Evolutionary conservation across 73 alveolate species (phyloP), one percentile per base, ranked within the genome.

Genomic region (Paraurostyla sp.): DNA sequence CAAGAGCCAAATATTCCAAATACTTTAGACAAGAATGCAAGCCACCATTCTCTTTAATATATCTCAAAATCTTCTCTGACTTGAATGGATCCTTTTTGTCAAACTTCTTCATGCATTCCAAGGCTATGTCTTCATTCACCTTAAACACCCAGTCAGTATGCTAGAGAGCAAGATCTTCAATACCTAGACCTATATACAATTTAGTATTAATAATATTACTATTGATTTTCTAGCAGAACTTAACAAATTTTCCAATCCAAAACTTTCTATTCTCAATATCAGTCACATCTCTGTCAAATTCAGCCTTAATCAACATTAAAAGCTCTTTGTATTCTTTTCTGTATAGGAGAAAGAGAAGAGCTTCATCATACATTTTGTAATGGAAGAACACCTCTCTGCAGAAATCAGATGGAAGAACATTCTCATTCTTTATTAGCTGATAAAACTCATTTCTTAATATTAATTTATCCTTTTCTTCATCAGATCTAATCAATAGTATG

Each of bases 341-440:
- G 45, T 87, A 76, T 62, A 56, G 78, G 52, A 88, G 42, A 46
- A 88, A 78, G 18, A 35, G 41, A 11, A 81, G 46, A 0, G 83
- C 87, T 45, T 88, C 94, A 33, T 76, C 89, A n/a, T 78, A 40
- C 71, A 88, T 43, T n/a, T 78, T 51, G 43, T 88, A 73, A 33
- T 76, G 29, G 29, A 78, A 75, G 78, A 88, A 56, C 33, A 78
- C 32, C 13, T 78, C 88, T 6, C 50, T 38, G 78, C 94, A 88
- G 54, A 40, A 78, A 13, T 78, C 86, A 0, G 85, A 78, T n/a
- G 94, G 94, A 13, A 88, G 58, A 71, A 80, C 87, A 50, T 88
- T 88, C 4, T 76, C 91, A n/a, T 48, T 40, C 59, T 88, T 88
- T 0, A 88, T 52, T 38, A 88, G 71, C 27, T 54, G 38, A 46